Conservation (phyloP, 116 monocot species). For the Zostera marina region DNA sequence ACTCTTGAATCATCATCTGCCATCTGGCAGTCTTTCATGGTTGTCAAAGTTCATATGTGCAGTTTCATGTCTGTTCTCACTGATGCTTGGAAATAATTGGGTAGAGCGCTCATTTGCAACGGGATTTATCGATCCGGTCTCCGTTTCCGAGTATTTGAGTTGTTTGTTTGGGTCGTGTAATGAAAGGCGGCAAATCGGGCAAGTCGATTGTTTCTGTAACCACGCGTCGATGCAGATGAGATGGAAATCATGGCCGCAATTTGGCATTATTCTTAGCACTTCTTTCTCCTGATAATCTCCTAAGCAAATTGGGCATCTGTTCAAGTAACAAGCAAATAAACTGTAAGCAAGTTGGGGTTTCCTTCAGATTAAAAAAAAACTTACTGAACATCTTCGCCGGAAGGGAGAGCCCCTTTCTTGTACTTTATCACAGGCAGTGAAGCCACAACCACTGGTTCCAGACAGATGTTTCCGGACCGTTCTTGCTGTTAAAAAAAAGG, state of each 20-base stretch:
- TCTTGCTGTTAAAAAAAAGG: constrained; percentile 1
- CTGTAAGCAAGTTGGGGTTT: background rate
- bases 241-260: constrained; percentile 61
- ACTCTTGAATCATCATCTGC: background rate
- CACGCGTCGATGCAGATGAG: constrained; percentile 58
- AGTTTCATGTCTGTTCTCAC: constrained; percentile 1
- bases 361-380: background rate
- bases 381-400: constrained; percentile 9
- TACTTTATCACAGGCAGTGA: constrained; percentile 8
- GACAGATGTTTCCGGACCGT: background rate
- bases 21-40: background rate
- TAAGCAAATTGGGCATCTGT: constrained; percentile 70
- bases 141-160: constrained; percentile 3
- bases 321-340: constrained; percentile 2
- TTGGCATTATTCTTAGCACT: constrained; percentile 52
- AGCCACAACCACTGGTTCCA: constrained; percentile 10
- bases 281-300: constrained; percentile 76
- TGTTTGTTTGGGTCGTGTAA: constrained; percentile 18
- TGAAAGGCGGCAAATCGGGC: constrained; percentile 72
- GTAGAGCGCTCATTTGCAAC: background rate
- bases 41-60: background rate
- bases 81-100: background rate
- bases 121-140: background rate
- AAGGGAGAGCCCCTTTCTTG: constrained; percentile 6
- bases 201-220: constrained; percentile 57